Evolutionary conservation across 2,329 filamentous ascomycete genomes (phyloP), one percentile per base, ranked within the genome.

Genomic region (Mycosphaerella arachidis): DNA sequence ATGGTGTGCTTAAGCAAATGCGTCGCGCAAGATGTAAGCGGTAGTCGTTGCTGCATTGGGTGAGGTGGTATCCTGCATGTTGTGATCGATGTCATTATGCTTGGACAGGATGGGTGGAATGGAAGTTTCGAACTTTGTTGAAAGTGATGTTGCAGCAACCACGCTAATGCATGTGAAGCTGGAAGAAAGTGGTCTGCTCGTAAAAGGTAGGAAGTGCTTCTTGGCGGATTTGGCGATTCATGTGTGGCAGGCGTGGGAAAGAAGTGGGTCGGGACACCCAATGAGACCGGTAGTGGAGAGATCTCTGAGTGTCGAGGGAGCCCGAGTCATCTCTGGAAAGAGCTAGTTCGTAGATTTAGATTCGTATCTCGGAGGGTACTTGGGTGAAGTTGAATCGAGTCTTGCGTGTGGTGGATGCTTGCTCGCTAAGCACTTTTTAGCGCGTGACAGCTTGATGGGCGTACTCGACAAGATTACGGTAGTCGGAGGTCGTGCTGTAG

Each of bases 201-300:
- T 60, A 60, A 58, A 59, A 63, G n/a, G 65, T 58, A 3, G 60
- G 53, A 5, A 62, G 30, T 16, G 60, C 53, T 55, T 66, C 62
- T n/a, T 58, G 37, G 16, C 62, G 62, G 9, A 57, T 56, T 31
- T 62, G 64, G 13, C 55, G 56, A 27, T 55, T 65, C 8, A 63
- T 61, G 8, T 56, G 55, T 24, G 59, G 48, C 5, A 59, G 20
- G 6, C 53, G 7, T n/a, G 53, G 48, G 8, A 43, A n/a, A 2
- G 13, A 8, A 37, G 35, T 7, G 13, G 40, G 40, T n/a, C n/a
- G 40, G 16, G 1, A n/a, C 16, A 16, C 18, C 40, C n/a, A 18
- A 13, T 7, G 37, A n/a, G 37, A 16, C 16, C 12, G 24, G 24
- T 24, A 24, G 24, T 24, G 24, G 24, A 24, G 24, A 6, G 12